Conservation (phyloP, 345 rosid species). For the Lepidium africanum region DNA sequence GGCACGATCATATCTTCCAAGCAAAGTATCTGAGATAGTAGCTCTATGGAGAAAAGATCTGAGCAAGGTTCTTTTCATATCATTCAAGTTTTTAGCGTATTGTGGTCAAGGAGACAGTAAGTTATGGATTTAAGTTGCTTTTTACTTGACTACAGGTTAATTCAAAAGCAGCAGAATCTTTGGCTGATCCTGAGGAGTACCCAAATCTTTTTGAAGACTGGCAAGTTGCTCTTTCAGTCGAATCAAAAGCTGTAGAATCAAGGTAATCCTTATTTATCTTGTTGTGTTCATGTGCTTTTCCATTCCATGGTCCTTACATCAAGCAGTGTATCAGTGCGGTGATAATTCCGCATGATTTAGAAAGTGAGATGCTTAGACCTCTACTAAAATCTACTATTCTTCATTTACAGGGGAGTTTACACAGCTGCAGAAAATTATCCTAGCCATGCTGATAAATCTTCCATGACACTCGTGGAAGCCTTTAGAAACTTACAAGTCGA, state of each 20-base stretch:
- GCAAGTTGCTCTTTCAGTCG: constrained; percentile 90
- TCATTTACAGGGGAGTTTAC: constrained; percentile 49
- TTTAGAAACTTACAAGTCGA: constrained; percentile 82
- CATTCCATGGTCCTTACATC: not conserved
- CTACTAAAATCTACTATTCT: not conserved
- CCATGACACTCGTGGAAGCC: constrained; percentile 72
- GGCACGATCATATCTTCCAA: constrained; percentile 98
- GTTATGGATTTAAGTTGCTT: not conserved
- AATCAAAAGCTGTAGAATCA: constrained; percentile 62
- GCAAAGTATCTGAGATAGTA: constrained; percentile 95
- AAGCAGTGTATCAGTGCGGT: not conserved
- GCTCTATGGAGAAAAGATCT: constrained; percentile 98
- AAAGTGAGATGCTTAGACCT: not conserved
- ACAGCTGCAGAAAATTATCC: constrained; percentile 59
- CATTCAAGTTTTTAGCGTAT: not conserved
- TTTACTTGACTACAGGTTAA: constrained; percentile 53
- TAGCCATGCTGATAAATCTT: constrained; percentile 60
- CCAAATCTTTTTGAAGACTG: constrained; percentile 96
- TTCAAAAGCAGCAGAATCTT: constrained; percentile 95
- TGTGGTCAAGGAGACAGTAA: not conserved
- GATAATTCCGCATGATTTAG: not conserved
- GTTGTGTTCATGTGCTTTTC: not conserved
- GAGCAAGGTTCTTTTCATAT: constrained; percentile 49
- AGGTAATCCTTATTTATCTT: constrained; percentile 38
- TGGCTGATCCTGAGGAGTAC: constrained; percentile 99